phyloP scores from a whole-genome alignment of 129 eudicot species.

The Centella asiatica region DNA sequence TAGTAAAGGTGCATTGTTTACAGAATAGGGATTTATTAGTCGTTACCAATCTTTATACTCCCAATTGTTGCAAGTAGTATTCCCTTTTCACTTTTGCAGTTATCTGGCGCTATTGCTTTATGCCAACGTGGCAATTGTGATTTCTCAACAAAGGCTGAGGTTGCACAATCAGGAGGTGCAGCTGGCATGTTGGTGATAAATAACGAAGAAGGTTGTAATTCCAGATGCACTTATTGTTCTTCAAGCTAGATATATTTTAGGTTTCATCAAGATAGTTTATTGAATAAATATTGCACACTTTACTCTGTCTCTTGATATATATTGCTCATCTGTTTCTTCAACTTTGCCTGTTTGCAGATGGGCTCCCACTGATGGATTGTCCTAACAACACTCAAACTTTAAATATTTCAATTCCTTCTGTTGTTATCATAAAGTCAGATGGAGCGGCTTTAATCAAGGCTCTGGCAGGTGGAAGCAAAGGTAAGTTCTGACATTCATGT shows the following conservation, averaged over 20 bases:
- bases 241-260: conserved; percentile 6
- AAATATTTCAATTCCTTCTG: conserved; percentile 56
- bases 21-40: not conserved
- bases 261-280: not conserved
- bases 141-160: conserved; percentile 57
- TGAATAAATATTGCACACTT: not conserved
- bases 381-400: conserved; percentile 22
- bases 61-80: conserved; percentile 8
- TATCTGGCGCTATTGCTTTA: conserved; percentile 59
- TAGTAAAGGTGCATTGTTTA: not conserved
- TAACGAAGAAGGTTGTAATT: conserved; percentile 55
- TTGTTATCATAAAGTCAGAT: conserved; percentile 48
- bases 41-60: conserved; percentile 2
- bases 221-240: conserved; percentile 12
- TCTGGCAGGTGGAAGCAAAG: conserved; percentile 43
- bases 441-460: conserved; percentile 55
- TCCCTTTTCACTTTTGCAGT: conserved; percentile 30
- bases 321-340: not conserved
- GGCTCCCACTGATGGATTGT: conserved; percentile 61
- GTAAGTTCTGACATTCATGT: conserved; percentile 23
- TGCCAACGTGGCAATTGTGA: conserved; percentile 75
- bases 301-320: not conserved
- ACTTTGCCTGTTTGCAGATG: conserved; percentile 24
- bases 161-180: conserved; percentile 85
- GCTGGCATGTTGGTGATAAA: conserved; percentile 67